Evolutionary conservation across 179 eudicot genomes (phyloP), one percentile per base, ranked within the genome.

Genomic region (Heliamphora pulchella): DNA sequence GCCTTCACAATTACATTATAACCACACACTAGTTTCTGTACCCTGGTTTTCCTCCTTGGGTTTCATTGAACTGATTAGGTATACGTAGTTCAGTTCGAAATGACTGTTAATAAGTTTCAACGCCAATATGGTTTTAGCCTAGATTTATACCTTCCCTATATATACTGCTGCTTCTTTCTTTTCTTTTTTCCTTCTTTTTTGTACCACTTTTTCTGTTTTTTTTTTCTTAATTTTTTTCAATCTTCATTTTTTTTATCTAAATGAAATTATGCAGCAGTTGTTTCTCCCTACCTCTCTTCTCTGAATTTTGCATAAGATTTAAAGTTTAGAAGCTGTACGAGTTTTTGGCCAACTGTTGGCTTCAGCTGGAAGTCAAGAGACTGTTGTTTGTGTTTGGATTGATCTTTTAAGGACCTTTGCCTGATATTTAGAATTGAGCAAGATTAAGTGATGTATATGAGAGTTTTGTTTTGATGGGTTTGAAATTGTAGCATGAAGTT

Each of bases 381-480:
- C 47, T 85, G 74, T 80, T 82, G 79, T 85, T 83, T 87, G 91
- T 87, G 82, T 55, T 9, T 15, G 43, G 5, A 51, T 17, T 72
- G 39, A 18, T 39, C 59, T 72, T 48, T 14, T 15, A 47, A 53
- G n/a, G 20, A 18, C 11, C 5, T 44, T 63, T 9, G 7, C 71
- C 63, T 53, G 77, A 74, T 47, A 54, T 74, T 54, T 74, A 18
- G 48, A 54, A 39, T 53, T 14, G 39, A 51, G n/a, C 22, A 69
- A 14, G 7, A 69, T 64, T 10, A 67, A 69, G 9, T 69, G 43
- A 46, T 46, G 22, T 69, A 4, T 46, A 13, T 69, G 53, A 14
- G 51, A 69, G 18, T 53, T 2, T 69, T 69, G 17, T 41, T 74
- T 54, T 17, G 20, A 54, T 20, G 63, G 47, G 14, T 11, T 74